Conservation (phyloP, 768 basidiomycete genomes). For the Lanmaoa rubissima region DNA sequence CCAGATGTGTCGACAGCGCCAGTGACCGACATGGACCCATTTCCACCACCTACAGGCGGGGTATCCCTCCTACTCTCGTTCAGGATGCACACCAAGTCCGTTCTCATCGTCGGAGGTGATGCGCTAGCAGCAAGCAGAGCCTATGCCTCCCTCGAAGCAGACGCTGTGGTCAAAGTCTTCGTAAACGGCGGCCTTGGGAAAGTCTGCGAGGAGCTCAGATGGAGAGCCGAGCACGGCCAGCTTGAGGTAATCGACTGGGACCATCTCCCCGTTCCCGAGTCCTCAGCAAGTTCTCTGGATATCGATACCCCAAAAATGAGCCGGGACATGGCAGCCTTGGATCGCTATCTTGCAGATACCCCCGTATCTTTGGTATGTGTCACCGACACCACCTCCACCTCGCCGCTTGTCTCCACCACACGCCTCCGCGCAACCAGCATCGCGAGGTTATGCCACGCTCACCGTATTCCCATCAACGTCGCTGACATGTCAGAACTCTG, state of each 20-base stretch:
- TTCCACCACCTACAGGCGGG: slow-evolving; percentile 48
- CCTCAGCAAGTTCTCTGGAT: slow-evolving; percentile 10
- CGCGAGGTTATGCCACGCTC: slow-evolving; percentile 49
- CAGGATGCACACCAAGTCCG: slow-evolving; percentile 48
- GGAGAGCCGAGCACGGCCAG: slow-evolving; percentile 56
- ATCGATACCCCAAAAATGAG: slow-evolving; percentile 13
- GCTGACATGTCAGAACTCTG: slow-evolving; percentile 84
- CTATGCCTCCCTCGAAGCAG: slow-evolving; percentile 79
- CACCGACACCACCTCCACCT: slow-evolving; percentile 68
- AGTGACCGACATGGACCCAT: slow-evolving; percentile 27
- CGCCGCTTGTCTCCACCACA: slow-evolving; percentile 33
- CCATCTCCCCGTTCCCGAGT: slow-evolving; percentile 36
- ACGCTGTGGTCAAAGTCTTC: slow-evolving; percentile 66
- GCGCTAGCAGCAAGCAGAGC: slow-evolving; percentile 81
- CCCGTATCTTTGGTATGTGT: slow-evolving; percentile 64
- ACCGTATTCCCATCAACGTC: slow-evolving; percentile 77
- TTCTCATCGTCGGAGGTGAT: slow-evolving; percentile 78
- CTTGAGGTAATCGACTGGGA: slow-evolving; percentile 59
- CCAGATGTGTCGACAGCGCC: not conserved
- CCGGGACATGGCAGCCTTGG: slow-evolving; percentile 45
- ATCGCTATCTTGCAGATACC: slow-evolving; percentile 40
- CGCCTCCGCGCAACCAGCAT: slow-evolving; percentile 57
- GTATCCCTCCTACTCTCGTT: slow-evolving; percentile 83
- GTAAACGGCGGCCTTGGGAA: slow-evolving; percentile 44
- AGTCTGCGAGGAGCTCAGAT: slow-evolving; percentile 72